Evolutionary conservation across 352 stramenopile species (phyloP).

Genomic region (Phytophthora gonapodyides): DNA sequence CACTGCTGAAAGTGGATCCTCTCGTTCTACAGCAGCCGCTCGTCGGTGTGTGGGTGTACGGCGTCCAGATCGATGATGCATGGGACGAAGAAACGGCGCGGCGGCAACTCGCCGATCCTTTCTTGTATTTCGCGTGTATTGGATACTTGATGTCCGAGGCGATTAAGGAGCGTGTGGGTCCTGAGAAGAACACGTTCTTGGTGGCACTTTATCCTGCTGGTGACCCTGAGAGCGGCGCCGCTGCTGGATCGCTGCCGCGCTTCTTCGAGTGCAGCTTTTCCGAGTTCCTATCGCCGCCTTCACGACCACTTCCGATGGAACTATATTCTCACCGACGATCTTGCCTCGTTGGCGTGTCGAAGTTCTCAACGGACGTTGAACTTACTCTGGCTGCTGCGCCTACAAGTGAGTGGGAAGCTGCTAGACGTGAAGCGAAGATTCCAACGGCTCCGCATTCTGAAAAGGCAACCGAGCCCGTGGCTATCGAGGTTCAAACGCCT

Average conservation of each 20-base stretch:
- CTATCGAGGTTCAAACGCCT: slow-evolving; percentile 1
- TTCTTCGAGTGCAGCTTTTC: slow-evolving; percentile 76
- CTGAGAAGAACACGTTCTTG: slow-evolving; percentile 65
- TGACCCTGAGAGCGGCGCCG: slow-evolving; percentile 11
- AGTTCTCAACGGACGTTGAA: slow-evolving; percentile 57
- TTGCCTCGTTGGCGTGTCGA: slow-evolving; percentile 61
- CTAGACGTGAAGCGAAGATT: slow-evolving; percentile 40
- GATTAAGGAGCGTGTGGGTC: slow-evolving; percentile 64
- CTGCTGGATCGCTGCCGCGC: slow-evolving; percentile 49
- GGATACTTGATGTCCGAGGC: slow-evolving; percentile 51
- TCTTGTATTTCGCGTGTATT: slow-evolving; percentile 64
- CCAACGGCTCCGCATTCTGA: slow-evolving; percentile 17
- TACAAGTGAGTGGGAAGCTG: slow-evolving; percentile 48
- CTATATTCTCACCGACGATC: slow-evolving; percentile 41
- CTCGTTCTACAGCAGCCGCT: slow-evolving; percentile 69
- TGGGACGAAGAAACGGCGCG: slow-evolving; percentile 42
- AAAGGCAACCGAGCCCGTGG: slow-evolving; percentile 3
- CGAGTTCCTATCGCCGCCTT: slow-evolving; percentile 28
- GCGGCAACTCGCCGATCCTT: slow-evolving; percentile 52
- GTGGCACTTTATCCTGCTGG: slow-evolving; percentile 59
- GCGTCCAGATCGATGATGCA: slow-evolving; percentile 58
- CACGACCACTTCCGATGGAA: slow-evolving; percentile 40
- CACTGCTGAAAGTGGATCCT: slow-evolving; percentile 72
- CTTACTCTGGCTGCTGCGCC: slow-evolving; percentile 40
- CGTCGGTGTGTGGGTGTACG: slow-evolving; percentile 78